Base-by-base conservation (phyloP, 2,329 filamentous ascomycete genomes). In the Penicillium italicum region DNA sequence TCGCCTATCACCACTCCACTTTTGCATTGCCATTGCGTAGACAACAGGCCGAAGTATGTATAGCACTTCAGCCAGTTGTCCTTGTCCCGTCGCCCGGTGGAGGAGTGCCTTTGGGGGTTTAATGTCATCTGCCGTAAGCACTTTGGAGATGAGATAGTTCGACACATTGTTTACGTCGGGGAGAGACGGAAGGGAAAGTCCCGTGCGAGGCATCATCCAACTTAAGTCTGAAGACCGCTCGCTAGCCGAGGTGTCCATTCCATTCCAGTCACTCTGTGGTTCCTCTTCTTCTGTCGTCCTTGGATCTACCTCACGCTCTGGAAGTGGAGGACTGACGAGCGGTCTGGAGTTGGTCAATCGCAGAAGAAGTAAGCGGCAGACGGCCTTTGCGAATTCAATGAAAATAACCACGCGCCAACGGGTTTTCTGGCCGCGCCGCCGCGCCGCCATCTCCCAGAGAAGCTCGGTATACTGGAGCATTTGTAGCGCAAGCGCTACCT, bases 361-460 rank as follows among this genome's bases (percentile, higher is more conserved):
- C 69, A 97, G 79, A 49, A 97, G 80, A 34, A 96, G 76, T 45
- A 97, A 76, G 50, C 90, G 81, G 71, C 93, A 97, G 9, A 94
- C 64, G 2, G 93, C 92, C 74, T 97, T 97, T 69, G 94, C 79
- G 0, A 85, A 82, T 75, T 99, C 94, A 22, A 99, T 79, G 4
- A 95, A 70, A 11, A 97, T 86, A 6, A 97, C 85, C 0, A 95
- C 85, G 49, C 90, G 86, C 94, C 94, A 99, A 30, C 91, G 85
- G 26, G 87, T 76, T 67, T 83, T 85, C 72, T 95, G 83, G 42
- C 88, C 91, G 59, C 86, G 86, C 46, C 93, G 83, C 75, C 96
- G 95, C 28, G 92, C 92, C 28, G 89, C 85, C 94, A 99, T 99
- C 73, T 99, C 94, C 83, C 93, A 94, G n/a, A 99, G 77, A 30